These are phyloP conservation scores for Ceratocystis papillata DNA, from an alignment of 2,329 filamentous ascomycete species.

Conservation along the genomic window DNA sequence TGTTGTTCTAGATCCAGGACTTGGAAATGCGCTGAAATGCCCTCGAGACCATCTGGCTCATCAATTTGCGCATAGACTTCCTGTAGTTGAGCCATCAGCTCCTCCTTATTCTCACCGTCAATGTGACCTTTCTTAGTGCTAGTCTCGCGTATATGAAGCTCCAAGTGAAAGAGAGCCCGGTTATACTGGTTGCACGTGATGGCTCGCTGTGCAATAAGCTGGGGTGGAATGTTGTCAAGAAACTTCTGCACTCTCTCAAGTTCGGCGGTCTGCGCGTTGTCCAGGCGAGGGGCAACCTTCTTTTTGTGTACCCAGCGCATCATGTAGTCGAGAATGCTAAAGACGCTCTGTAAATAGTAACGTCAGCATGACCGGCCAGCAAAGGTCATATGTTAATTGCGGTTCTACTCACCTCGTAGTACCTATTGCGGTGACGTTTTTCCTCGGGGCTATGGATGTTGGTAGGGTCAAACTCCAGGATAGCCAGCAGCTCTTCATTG, in stretches of 20 bases:
- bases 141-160: constrained; percentile 62
- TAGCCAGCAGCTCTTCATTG: constrained; percentile 56
- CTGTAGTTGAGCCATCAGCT: constrained; percentile 65
- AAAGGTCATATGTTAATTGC: neutral
- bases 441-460: constrained; percentile 35
- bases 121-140: constrained; percentile 15
- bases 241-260: constrained; percentile 41
- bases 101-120: constrained; percentile 38
- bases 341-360: constrained; percentile 54
- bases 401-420: constrained; percentile 61
- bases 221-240: constrained; percentile 55
- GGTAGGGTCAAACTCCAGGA: constrained; percentile 53
- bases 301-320: constrained; percentile 67
- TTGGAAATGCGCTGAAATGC: constrained; percentile 77
- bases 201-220: constrained; percentile 67
- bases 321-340: constrained; percentile 81
- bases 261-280: constrained; percentile 37
- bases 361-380: constrained; percentile 25
- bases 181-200: constrained; percentile 92
- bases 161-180: constrained; percentile 84
- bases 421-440: constrained; percentile 67
- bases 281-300: constrained; percentile 36
- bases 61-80: constrained; percentile 96
- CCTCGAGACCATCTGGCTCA: constrained; percentile 91
- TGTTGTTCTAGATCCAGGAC: constrained; percentile 89